Conservation (phyloP, 106 monocot genomes). For the Dioscorea alata region DNA sequence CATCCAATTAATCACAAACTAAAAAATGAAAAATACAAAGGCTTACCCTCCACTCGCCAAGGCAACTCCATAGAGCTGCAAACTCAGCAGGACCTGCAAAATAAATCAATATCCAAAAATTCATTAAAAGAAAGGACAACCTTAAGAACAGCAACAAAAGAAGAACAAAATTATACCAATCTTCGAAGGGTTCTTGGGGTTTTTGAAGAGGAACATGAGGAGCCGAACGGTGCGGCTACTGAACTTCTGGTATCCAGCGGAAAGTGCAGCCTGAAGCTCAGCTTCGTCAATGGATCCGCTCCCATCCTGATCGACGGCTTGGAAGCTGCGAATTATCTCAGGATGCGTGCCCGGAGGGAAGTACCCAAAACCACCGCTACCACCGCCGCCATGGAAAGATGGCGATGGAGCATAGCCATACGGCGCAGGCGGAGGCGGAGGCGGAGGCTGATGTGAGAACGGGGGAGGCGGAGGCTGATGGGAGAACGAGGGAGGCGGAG, state of each 20-base stretch:
- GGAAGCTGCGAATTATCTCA: constrained; percentile 50
- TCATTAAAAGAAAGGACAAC: neutral
- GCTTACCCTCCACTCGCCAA: constrained; percentile 69
- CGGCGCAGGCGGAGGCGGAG: neutral
- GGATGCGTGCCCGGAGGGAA: constrained; percentile 61
- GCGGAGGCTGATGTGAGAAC: neutral
- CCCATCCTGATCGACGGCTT: constrained; percentile 64
- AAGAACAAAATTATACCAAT: constrained; percentile 16
- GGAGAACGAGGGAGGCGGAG: too few relatives aligned
- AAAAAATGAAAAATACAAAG: neutral
- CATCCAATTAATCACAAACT: neutral
- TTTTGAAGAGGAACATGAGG: constrained; percentile 63
- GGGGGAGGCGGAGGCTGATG: neutral
- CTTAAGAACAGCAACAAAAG: neutral
- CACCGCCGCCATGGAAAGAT: constrained; percentile 2
- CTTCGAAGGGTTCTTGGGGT: constrained; percentile 40
- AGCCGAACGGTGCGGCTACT: constrained; percentile 43
- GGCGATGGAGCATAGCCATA: constrained; percentile 9
- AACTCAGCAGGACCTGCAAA: constrained; percentile 59
- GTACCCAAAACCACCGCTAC: neutral
- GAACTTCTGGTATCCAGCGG: constrained; percentile 47
- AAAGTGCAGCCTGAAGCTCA: constrained; percentile 67
- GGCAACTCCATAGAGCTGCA: constrained; percentile 54
- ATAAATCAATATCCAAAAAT: neutral
- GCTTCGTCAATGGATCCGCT: constrained; percentile 69